These are phyloP conservation scores for Lentinula detonsa DNA, from an alignment of 768 basidiomycete species.

Conservation along the genomic window DNA sequence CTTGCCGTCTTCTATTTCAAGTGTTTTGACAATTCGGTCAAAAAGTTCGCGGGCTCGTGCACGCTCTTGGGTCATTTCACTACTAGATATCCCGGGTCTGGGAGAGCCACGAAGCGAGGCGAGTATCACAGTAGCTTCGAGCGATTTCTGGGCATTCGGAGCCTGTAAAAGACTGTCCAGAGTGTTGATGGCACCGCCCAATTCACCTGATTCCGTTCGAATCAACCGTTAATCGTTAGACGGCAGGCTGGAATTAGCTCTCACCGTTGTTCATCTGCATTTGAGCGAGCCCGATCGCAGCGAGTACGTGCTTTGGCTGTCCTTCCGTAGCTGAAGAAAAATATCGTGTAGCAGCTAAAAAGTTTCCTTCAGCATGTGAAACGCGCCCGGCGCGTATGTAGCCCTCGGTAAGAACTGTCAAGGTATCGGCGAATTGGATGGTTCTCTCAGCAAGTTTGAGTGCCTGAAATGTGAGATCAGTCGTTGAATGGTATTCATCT, in stretches of 20 bases:
- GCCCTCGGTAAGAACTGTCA: constrained; percentile 80
- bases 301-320: constrained; percentile 68
- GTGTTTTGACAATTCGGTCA: constrained; percentile 63
- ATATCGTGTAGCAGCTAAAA: constrained; percentile 62
- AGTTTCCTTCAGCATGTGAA: constrained; percentile 63
- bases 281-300: constrained; percentile 81
- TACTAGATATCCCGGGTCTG: constrained; percentile 70
- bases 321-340: constrained; percentile 64
- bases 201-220: constrained; percentile 50
- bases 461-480: constrained; percentile 38
- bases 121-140: constrained; percentile 85
- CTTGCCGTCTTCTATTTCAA: constrained; percentile 56
- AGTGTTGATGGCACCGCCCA: constrained; percentile 79
- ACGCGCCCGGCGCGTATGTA: constrained; percentile 81
- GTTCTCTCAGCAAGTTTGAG: constrained; percentile 92
- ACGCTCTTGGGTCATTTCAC: constrained; percentile 70
- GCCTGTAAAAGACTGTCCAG: constrained; percentile 72
- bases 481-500: not conserved
- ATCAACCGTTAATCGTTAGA: not conserved
- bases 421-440: constrained; percentile 88
- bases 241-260: constrained; percentile 5
- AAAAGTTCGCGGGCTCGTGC: constrained; percentile 74
- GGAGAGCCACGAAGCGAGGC: constrained; percentile 84
- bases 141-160: constrained; percentile 55
- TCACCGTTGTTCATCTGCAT: constrained; percentile 82